Conservation (phyloP, 192 early-diverging fungal genomes). For the Entomortierella chlamydospora region DNA sequence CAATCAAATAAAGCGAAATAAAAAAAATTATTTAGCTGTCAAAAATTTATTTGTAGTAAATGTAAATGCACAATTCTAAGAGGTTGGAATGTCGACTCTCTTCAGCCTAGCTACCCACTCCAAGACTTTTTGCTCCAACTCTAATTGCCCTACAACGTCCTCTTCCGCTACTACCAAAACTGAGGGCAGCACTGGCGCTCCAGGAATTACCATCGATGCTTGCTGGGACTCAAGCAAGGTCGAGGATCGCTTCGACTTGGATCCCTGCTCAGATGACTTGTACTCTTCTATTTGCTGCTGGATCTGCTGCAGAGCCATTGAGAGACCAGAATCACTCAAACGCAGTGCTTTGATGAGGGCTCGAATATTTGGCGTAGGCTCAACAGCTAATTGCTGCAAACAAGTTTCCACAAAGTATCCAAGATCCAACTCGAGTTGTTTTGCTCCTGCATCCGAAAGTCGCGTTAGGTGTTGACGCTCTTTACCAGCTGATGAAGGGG, state of each 20-base stretch:
- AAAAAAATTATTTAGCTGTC: no score
- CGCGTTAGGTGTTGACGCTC: conserved; percentile 31
- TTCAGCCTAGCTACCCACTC: conserved; percentile 38
- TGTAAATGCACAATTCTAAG: no score
- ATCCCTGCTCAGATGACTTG: background rate
- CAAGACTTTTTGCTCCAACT: conserved; percentile 29
- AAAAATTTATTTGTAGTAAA: no score
- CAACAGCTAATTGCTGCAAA: conserved; percentile 26
- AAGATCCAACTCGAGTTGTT: conserved; percentile 74
- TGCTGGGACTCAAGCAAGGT: background rate
- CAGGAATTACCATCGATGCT: conserved; percentile 28
- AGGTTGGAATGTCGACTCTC: conserved; percentile 8
- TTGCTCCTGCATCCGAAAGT: conserved; percentile 55
- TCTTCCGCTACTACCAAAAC: conserved; percentile 32
- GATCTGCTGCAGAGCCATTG: conserved; percentile 32
- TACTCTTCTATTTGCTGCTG: conserved; percentile 27
- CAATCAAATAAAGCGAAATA: no score
- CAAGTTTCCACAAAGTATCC: conserved; percentile 67
- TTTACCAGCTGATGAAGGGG: conserved; percentile 3
- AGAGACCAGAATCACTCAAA: conserved; percentile 30
- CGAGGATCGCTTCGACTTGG: background rate
- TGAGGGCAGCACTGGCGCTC: conserved; percentile 35
- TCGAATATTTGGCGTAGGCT: conserved; percentile 39
- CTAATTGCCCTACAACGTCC: conserved; percentile 9
- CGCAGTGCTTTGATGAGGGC: conserved; percentile 32